Base-by-base conservation (phyloP, 2,329 filamentous ascomycete genomes). In the Phialophora macrospora region DNA sequence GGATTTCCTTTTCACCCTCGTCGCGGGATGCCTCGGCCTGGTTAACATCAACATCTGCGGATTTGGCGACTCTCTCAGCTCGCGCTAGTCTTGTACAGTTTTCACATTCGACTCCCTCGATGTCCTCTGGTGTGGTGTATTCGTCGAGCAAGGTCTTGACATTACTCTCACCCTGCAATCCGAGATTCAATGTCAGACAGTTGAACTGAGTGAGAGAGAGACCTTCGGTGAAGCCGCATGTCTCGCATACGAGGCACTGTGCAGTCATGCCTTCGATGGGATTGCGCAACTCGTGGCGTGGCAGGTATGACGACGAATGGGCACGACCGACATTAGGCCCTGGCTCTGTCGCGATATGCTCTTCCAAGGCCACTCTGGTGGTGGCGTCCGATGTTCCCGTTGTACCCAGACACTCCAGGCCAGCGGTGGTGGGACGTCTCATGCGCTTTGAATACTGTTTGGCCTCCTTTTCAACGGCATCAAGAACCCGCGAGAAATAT, bases 141-240 rank as follows among this genome's bases (percentile, higher is more conserved):
- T 92, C 88, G 74, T 96, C 90, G 22, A 99, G 80, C 62, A 92
- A 89, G 65, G 95, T 89, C 64, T 88, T 87, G 0, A 98, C 79
- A 67, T 92, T 86, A 73, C 93, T 91, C 20, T 84, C 81, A 69
- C 82, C 84, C 55, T 84, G 83, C 4, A 83, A 79, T 0, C 90
- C 91, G 1, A 98, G 85, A 41, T 90, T 92, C 0, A 98, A 85
- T 0, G 94, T 97, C 55, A 98, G 81, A 74, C 93, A 97, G 74
- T 95, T 97, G 82, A 98, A 98, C 0, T 93, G 92, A 22, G 92
- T 96, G 79, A 98, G 87, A 1, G 91, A 93, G 14, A 97, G 83
- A 1, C 93, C 93, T 72, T 97, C 93, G 0, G 92, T 93, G 78
- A 91, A 90, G 7, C 92, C 92, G 75, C 95, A 99, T 54, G 84